phyloP scores from a whole-genome alignment of 2,329 filamentous ascomycete species.

The Curvularia spicifera region DNA sequence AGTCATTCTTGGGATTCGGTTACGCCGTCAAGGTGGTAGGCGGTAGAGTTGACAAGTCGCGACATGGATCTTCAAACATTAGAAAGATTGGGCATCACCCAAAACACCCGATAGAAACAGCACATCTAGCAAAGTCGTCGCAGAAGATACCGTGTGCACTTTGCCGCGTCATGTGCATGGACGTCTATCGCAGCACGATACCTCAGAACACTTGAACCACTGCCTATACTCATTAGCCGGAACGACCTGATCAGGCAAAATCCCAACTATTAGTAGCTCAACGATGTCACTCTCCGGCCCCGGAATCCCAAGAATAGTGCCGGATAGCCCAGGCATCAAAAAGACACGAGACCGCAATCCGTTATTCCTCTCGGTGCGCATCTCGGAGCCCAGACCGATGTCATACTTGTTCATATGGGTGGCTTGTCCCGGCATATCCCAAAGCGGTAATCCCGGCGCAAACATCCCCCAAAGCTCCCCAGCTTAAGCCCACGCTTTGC shows the following conservation, averaged over 20 bases:
- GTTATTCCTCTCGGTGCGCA: not conserved
- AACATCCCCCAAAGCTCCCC: conserved; percentile 1
- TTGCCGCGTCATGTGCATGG: not conserved
- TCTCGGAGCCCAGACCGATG: conserved; percentile 26
- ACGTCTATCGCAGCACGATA: not conserved
- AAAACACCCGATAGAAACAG: not conserved
- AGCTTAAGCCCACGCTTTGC: conserved; percentile 1
- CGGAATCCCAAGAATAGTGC: too few relatives aligned
- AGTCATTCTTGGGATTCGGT: not conserved
- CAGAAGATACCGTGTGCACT: not conserved
- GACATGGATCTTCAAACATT: not conserved
- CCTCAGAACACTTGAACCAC: not conserved
- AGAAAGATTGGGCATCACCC: not conserved
- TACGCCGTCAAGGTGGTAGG: not conserved
- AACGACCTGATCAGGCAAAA: not conserved
- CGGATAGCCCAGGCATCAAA: conserved; percentile 2
- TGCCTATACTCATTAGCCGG: not conserved
- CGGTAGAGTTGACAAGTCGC: not conserved
- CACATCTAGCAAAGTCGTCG: not conserved
- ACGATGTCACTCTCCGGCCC: too few relatives aligned
- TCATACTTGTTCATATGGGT: not conserved
- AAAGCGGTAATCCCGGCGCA: conserved; percentile 32
- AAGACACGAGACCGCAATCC: not conserved
- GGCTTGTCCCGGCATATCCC: conserved; percentile 22
- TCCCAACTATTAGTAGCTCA: not conserved